Base-by-base conservation (phyloP, 768 basidiomycete genomes). In the Pholiota microspora region DNA sequence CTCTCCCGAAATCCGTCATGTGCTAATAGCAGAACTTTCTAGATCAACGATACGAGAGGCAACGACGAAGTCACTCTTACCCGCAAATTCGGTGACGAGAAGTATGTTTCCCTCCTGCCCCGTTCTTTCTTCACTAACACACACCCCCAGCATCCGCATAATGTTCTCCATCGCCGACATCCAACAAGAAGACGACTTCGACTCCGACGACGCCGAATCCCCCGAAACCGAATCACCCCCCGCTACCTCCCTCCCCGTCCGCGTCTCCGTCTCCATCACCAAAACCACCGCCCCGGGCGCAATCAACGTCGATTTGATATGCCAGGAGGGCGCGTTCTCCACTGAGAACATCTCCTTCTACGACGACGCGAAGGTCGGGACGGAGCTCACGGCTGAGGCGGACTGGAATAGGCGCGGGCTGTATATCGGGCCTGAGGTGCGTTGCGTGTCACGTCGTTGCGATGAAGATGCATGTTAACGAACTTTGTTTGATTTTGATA, bases 91-190 rank as follows among this genome's bases (percentile, higher is more conserved):
- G 94, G 92, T 57, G 92, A 92, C 62, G 96, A 98, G 73, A 81
- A 72, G 94, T 96, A 61, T 53, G 88, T 81, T 13, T 23, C 35
- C 28, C 47, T 24, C 40, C 21, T 31, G 18, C 44, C 27, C n/a
- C 15, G 16, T 24, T 27, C 35, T 28, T 15, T 4, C 8, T 23
- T 45, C 52, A 57, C 40, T 42, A 23, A 42, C 16, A 7, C n/a
- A 2, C 18, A 2, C 6, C 24, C 55, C 7, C 64, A 95, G 93
- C 61, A 82, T 98, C 69, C 90, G 88, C 28, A 69, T 95, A 66
- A 86, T 93, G 70, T 97, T 98, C 81, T 93, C 93, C 56, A 91
- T 96, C 61, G 87, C 90, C 35, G 95, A 98, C 70, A 77, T 96
- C 49, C 84, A 91, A 62, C 51, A 66, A 3, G 75, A 75, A 24